Percentiles rank a stretch among this genome's conserved stretches.
Conservation (phyloP, 331 rosid species). For the Phaseolus coccineus region DNA sequence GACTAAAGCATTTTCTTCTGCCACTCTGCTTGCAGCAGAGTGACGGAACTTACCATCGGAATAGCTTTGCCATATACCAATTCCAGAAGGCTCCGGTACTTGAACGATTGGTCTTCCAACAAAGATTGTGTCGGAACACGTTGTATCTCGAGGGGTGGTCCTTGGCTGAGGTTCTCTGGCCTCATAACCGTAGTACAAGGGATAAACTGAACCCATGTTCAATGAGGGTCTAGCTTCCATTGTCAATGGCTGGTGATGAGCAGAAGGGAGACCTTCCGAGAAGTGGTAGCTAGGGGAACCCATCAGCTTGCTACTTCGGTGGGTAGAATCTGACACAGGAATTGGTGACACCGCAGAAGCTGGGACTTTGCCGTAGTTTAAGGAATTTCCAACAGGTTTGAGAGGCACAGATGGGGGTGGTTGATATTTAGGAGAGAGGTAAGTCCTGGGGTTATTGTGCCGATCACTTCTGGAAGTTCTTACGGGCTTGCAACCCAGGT, state of each 20-base stretch:
- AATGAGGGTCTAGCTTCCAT: conserved; percentile 54
- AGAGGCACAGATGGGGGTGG: conserved; percentile 63
- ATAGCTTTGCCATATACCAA: conserved; percentile 49
- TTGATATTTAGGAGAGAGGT: conserved; percentile 76
- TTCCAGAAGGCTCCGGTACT: conserved; percentile 61
- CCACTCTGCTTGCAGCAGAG: conserved; percentile 40
- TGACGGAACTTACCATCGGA: conserved; percentile 55
- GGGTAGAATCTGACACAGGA: conserved; percentile 60
- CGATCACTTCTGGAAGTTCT: conserved; percentile 98
- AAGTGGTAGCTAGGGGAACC: conserved; percentile 57
- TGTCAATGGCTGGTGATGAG: conserved; percentile 57
- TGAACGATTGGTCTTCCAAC: conserved; percentile 77
- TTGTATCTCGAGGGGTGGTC: conserved; percentile 46
- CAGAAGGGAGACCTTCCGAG: conserved; percentile 55
- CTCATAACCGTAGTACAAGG: conserved; percentile 76
- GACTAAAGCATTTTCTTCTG: conserved; percentile 48
- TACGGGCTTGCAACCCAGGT: conserved; percentile 87
- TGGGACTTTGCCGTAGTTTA: conserved; percentile 53
- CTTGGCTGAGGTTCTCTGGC: conserved; percentile 52
- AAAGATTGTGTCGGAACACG: conserved; percentile 57
- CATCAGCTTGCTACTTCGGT: conserved; percentile 51
- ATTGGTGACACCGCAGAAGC: conserved; percentile 44
- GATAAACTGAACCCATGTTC: conserved; percentile 83
- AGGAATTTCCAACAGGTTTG: conserved; percentile 61
- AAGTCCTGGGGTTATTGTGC: conserved; percentile 83